Percentiles rank a stretch among this genome's conserved stretches.
Evolutionary conservation across 169 alveolate genomes (phyloP).

Genomic region (Plasmodium reichenowi): DNA sequence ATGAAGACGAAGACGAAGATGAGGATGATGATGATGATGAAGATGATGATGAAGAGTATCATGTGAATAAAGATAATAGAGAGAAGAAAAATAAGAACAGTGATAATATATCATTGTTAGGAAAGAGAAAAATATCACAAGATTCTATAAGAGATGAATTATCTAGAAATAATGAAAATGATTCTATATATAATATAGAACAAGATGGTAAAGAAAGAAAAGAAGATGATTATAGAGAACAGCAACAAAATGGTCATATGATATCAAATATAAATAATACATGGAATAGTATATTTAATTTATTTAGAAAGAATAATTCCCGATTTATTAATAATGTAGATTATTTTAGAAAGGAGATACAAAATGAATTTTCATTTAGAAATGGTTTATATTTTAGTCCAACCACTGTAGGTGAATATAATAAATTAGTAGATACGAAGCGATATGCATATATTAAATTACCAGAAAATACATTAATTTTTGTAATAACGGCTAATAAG

Average conservation of each 20-base stretch:
- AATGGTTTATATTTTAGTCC: constrained; percentile 54
- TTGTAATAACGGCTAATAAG: constrained; percentile 59
- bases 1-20: neutral
- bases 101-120: too few species aligned
- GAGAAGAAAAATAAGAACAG: neutral
- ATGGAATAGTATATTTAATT: constrained; percentile 5
- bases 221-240: neutral
- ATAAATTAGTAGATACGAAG: constrained; percentile 21
- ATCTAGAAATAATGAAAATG: too few species aligned
- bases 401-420: constrained; percentile 46
- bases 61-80: neutral
- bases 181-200: too few species aligned
- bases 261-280: neutral
- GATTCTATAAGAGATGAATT: too few species aligned
- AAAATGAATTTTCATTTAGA: constrained; percentile 53
- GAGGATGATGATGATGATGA: neutral
- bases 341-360: constrained; percentile 42
- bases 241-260: neutral
- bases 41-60: neutral
- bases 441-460: constrained; percentile 30
- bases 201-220: constrained; percentile 5
- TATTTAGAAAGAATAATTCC: constrained; percentile 1
- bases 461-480: constrained; percentile 38
- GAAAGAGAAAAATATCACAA: too few species aligned
- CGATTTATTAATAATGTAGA: neutral